These are phyloP conservation scores for Flaveria linearis DNA, from an alignment of 129 eudicot species.

Conservation along the genomic window DNA sequence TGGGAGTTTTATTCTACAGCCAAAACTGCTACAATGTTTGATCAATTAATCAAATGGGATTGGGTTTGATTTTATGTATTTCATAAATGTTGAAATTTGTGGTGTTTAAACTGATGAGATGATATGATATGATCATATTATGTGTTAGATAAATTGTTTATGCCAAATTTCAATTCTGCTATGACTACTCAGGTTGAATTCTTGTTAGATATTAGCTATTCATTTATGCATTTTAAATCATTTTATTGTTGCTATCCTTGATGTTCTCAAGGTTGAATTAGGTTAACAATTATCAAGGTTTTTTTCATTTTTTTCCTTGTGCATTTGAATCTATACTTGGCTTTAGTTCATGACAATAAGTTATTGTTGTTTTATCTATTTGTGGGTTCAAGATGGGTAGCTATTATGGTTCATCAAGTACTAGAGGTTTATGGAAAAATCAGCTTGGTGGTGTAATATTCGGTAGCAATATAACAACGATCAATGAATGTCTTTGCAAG, in stretches of 20 bases:
- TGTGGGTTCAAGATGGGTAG: constrained; percentile 26
- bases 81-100: background rate
- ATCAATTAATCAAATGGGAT: constrained; percentile 1
- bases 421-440: constrained; percentile 48
- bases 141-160: constrained; percentile 14
- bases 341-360: too few relatives aligned
- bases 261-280: too few relatives aligned
- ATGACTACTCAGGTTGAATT: background rate
- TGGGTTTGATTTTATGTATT: background rate
- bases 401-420: constrained; percentile 26
- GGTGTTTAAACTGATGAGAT: background rate
- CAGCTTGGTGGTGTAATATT: constrained; percentile 83
- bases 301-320: background rate
- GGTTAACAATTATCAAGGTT: background rate
- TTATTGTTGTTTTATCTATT: background rate
- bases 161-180: background rate
- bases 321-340: background rate
- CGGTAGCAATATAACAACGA: constrained; percentile 57
- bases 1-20: constrained; percentile 1
- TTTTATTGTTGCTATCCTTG: too few relatives aligned
- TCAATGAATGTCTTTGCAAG: constrained; percentile 58
- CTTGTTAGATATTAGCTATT: background rate
- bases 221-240: too few relatives aligned
- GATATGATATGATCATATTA: background rate
- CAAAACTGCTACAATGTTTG: constrained; percentile 4